These are phyloP conservation scores for Colletotrichum higginsianum DNA, from an alignment of 2,329 filamentous ascomycete species.

Conservation along the genomic window DNA sequence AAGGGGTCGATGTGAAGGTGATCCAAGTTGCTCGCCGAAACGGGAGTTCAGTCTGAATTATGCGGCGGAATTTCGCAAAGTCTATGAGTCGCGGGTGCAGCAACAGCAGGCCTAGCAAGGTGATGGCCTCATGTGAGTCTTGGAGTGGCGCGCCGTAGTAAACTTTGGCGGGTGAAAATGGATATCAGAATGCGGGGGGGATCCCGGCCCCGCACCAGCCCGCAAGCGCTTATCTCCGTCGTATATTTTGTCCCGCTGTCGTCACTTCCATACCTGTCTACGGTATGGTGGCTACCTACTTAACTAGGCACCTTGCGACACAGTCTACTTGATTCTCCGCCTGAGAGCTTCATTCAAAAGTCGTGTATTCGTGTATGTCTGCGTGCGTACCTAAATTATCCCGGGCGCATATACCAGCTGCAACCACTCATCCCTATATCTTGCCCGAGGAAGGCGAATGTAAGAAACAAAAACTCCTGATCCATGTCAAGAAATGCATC, in stretches of 20 bases:
- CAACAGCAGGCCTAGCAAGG: neutral
- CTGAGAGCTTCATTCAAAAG: neutral
- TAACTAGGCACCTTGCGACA: neutral
- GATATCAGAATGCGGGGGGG: conserved; percentile 34
- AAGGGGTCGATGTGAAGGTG: neutral
- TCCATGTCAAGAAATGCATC: neutral
- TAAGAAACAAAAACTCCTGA: neutral
- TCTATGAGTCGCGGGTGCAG: neutral
- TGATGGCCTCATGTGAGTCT: conserved; percentile 6
- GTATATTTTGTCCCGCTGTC: neutral
- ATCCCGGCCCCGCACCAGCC: conserved; percentile 29
- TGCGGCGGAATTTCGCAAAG: neutral
- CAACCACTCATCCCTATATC: conserved; percentile 1
- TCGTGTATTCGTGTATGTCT: conserved; percentile 12
- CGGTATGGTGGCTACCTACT: too few relatives aligned
- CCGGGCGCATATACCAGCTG: conserved; percentile 10
- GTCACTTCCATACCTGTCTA: conserved; percentile 1
- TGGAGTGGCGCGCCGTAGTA: conserved; percentile 12
- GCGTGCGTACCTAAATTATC: conserved; percentile 1
- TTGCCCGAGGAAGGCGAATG: neutral
- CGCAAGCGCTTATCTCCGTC: conserved; percentile 28
- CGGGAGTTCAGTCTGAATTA: neutral
- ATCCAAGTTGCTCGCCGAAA: neutral
- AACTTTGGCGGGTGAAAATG: conserved; percentile 10
- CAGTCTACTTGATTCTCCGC: neutral